phyloP scores from a whole-genome alignment of 768 basidiomycete species.

The Leccinum truebloodii region DNA sequence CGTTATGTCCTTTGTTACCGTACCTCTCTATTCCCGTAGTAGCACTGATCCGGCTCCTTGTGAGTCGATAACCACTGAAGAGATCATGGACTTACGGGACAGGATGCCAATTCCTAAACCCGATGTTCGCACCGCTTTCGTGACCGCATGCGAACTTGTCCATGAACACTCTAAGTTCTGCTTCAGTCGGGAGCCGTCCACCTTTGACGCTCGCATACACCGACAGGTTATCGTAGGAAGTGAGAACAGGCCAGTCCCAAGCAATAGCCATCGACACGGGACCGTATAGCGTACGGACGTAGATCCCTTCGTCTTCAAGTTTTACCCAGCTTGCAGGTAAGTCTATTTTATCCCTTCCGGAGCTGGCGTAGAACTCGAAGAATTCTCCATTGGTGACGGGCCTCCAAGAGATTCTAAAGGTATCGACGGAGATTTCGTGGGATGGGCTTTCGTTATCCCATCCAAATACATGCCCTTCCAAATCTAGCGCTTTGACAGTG shows the following conservation, averaged over 20 bases:
- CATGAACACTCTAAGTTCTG: conserved; percentile 80
- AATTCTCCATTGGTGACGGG: conserved; percentile 92
- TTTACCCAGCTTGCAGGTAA: conserved; percentile 32
- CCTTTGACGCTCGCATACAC: conserved; percentile 83
- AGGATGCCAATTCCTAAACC: conserved; percentile 94
- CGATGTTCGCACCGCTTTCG: conserved; percentile 78
- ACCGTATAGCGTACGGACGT: conserved; percentile 88
- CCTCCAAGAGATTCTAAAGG: conserved; percentile 80
- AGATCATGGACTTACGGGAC: conserved; percentile 62
- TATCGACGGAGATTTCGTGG: conserved; percentile 54
- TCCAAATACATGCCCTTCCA: conserved; percentile 70
- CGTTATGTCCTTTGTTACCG: conserved; percentile 74
- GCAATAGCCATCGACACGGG: conserved; percentile 77
- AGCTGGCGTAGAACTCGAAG: conserved; percentile 56
- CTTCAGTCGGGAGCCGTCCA: conserved; percentile 91
- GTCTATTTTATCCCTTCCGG: conserved; percentile 43
- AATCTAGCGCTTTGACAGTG: conserved; percentile 35
- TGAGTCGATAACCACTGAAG: not conserved
- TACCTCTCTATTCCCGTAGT: conserved; percentile 58
- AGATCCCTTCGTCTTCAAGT: conserved; percentile 14
- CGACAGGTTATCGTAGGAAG: conserved; percentile 75
- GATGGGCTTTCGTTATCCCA: conserved; percentile 94
- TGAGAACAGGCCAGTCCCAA: conserved; percentile 82
- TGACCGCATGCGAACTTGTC: conserved; percentile 74
- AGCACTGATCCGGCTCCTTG: conserved; percentile 43